phyloP scores from a whole-genome alignment of 2,329 filamentous ascomycete genomes.

The Claviceps sp. region DNA sequence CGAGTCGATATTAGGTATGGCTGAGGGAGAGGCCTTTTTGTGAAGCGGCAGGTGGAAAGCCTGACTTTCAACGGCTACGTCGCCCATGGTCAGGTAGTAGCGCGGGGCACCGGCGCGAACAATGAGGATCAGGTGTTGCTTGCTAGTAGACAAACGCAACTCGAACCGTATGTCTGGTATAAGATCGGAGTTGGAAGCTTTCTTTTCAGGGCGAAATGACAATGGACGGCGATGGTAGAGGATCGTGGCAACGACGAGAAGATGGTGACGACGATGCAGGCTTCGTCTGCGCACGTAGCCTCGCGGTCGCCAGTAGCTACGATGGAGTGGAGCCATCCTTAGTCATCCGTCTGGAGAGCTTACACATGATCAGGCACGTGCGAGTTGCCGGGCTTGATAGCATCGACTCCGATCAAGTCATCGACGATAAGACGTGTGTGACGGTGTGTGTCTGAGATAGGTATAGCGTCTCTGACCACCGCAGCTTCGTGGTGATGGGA shows the following conservation, averaged over 20 bases:
- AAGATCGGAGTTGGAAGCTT: too few species aligned
- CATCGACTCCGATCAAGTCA: too few species aligned
- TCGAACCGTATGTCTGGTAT: background rate
- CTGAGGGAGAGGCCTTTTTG: slow-evolving; percentile 66
- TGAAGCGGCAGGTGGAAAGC: slow-evolving; percentile 60
- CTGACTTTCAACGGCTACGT: slow-evolving; percentile 74
- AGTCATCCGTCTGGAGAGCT: background rate
- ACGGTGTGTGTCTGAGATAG: too few species aligned
- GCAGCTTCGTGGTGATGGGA: too few species aligned
- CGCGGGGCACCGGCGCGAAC: background rate
- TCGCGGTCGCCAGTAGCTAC: background rate
- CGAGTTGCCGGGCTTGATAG: too few species aligned
- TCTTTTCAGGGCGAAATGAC: background rate
- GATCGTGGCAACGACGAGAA: background rate
- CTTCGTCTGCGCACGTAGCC: slow-evolving; percentile 4
- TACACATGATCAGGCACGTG: background rate
- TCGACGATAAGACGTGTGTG: too few species aligned
- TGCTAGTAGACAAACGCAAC: background rate
- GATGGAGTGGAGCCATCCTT: slow-evolving; percentile 1
- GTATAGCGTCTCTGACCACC: too few species aligned
- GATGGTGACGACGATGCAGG: background rate
- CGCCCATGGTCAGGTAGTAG: slow-evolving; percentile 53
- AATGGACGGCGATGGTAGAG: background rate
- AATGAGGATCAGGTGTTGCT: background rate
- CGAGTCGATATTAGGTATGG: slow-evolving; percentile 80